phyloP scores from a whole-genome alignment of 345 rosid genomes.

The Schrenkiella parvula region DNA sequence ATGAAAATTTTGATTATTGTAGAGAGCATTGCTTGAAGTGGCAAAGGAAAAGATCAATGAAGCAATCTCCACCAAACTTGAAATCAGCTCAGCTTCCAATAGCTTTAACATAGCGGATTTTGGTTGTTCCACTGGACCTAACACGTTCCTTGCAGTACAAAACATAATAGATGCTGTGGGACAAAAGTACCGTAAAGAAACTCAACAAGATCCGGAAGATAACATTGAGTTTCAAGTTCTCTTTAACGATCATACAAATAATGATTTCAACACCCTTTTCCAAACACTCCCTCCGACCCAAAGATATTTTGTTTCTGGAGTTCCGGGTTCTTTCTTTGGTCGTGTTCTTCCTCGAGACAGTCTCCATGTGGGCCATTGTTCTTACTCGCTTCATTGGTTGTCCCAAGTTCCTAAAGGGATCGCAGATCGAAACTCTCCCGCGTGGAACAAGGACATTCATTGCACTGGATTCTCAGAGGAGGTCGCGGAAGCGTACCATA shows the following conservation, averaged over 20 bases:
- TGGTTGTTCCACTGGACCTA: conserved; percentile 57
- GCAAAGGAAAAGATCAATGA: conserved; percentile 33
- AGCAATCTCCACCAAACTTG: conserved; percentile 40
- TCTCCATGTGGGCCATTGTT: conserved; percentile 37
- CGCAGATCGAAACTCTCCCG: conserved; percentile 23
- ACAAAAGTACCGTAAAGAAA: conserved; percentile 21
- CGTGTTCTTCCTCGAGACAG: conserved; percentile 41
- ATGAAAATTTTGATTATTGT: background rate
- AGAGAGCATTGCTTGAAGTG: conserved; percentile 31
- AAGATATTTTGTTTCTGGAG: conserved; percentile 37
- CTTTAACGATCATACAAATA: conserved; percentile 48
- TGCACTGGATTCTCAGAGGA: conserved; percentile 32
- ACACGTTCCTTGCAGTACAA: conserved; percentile 45
- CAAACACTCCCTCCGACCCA: conserved; percentile 32
- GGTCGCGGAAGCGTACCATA: conserved; percentile 31
- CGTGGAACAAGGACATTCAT: conserved; percentile 47
- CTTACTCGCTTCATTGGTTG: conserved; percentile 47
- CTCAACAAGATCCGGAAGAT: background rate
- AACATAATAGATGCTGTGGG: conserved; percentile 42
- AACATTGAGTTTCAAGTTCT: conserved; percentile 46
- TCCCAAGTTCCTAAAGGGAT: conserved; percentile 36
- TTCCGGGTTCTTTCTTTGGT: conserved; percentile 45
- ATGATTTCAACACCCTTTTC: conserved; percentile 62
- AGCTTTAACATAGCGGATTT: conserved; percentile 45
- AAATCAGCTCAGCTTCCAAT: conserved; percentile 21